Conservation (phyloP, 352 stramenopile genomes). For the Pythium apleroticum region DNA sequence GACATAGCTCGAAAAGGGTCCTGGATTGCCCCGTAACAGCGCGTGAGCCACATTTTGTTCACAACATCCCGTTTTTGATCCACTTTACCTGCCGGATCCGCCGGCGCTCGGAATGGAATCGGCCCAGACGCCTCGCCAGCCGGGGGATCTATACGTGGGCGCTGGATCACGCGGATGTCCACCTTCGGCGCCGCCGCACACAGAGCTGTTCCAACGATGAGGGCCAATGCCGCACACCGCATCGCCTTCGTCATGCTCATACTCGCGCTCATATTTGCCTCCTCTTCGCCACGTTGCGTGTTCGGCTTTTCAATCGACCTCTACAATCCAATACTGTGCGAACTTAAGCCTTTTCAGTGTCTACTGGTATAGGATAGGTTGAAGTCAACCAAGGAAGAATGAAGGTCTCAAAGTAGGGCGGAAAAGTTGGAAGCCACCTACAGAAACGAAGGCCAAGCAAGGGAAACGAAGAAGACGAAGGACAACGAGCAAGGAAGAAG, state of each 20-base stretch:
- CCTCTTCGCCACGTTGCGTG: conserved; percentile 6
- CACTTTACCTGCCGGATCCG: conserved; percentile 33
- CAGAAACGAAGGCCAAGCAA: conserved; percentile 3
- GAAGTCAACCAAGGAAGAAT: background rate
- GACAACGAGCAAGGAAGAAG: no score
- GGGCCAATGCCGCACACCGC: conserved; percentile 19
- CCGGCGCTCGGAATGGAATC: conserved; percentile 48
- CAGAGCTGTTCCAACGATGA: conserved; percentile 21
- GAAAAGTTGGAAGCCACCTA: conserved; percentile 1
- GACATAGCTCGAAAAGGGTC: conserved; percentile 38
- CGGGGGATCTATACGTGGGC: conserved; percentile 21
- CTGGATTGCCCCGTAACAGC: conserved; percentile 12
- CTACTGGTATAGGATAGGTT: background rate
- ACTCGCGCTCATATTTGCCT: background rate
- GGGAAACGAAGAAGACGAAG: conserved; percentile 15
- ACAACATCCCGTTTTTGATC: background rate
- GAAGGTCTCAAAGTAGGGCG: conserved; percentile 1
- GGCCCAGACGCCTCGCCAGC: conserved; percentile 27
- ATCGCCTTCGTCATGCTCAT: conserved; percentile 10
- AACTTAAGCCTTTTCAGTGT: background rate
- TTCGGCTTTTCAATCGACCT: background rate
- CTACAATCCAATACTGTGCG: background rate
- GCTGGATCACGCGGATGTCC: conserved; percentile 60
- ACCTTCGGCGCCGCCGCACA: conserved; percentile 49
- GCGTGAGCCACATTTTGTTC: background rate